phyloP scores from a whole-genome alignment of 1,284 basidiomycete species.

The Bjerkandera adusta region DNA sequence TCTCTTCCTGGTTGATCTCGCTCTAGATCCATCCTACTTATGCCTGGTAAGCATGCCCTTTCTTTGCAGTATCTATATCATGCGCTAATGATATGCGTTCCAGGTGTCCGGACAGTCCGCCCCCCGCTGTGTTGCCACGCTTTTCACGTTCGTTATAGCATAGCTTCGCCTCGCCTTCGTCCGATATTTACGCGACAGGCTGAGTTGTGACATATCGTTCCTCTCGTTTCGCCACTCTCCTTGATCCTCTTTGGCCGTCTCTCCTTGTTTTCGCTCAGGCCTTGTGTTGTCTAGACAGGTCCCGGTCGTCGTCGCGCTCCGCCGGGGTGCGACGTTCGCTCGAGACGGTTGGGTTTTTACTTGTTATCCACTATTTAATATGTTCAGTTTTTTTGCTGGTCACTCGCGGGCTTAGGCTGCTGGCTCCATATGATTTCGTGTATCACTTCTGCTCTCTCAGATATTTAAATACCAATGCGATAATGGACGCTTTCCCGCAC shows the following conservation, averaged over 20 bases:
- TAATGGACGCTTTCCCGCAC: constrained; percentile 7
- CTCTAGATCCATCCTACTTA: neutral
- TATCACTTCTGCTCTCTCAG: too few species aligned
- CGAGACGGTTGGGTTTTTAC: constrained; percentile 1
- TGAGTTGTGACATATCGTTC: neutral
- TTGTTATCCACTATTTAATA: constrained; percentile 9
- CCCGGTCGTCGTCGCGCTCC: constrained; percentile 4
- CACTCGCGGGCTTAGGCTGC: constrained; percentile 10
- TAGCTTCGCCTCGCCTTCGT: neutral
- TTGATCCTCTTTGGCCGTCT: neutral
- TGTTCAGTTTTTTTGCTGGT: constrained; percentile 7
- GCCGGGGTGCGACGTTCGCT: neutral
- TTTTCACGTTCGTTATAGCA: constrained; percentile 3
- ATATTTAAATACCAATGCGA: constrained; percentile 9
- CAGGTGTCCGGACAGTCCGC: neutral
- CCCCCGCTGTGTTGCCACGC: neutral
- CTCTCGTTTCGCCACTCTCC: neutral
- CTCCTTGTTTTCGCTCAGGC: constrained; percentile 4
- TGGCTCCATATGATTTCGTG: too few species aligned
- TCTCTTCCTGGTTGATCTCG: neutral
- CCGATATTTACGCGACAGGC: neutral
- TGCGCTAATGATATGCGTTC: neutral
- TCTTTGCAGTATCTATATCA: neutral
- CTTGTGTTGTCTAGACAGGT: constrained; percentile 6
- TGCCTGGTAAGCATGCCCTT: neutral